These are phyloP conservation scores for Lotus japonicus DNA, from an alignment of 306 rosid genomes.

Conservation along the genomic window DNA sequence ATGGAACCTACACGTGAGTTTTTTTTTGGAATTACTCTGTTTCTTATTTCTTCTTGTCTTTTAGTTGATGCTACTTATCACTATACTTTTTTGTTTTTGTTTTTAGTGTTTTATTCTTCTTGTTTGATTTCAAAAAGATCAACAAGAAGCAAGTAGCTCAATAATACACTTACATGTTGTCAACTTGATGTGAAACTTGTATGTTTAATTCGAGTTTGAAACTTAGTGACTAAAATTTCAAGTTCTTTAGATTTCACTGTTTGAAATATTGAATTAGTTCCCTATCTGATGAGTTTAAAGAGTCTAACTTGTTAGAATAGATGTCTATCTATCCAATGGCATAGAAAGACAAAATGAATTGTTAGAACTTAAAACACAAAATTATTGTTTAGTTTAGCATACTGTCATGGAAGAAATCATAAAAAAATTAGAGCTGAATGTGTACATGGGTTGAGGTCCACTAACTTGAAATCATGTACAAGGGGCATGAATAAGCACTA, in stretches of 20 bases:
- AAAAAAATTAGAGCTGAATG: not conserved
- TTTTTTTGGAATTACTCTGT: not conserved
- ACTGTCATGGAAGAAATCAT: not conserved
- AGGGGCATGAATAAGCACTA: conserved; percentile 6
- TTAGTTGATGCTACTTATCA: not conserved
- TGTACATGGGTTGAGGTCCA: not conserved
- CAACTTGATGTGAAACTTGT: not conserved
- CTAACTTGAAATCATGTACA: conserved; percentile 6
- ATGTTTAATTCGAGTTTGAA: conserved; percentile 1
- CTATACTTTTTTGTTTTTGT: no score
- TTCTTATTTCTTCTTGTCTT: not conserved
- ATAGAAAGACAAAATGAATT: conserved; percentile 13
- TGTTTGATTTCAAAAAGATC: not conserved
- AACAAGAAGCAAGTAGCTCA: not conserved
- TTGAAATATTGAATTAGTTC: not conserved
- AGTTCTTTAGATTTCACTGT: not conserved
- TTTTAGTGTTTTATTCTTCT: no score
- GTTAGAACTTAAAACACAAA: not conserved
- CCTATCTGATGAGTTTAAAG: not conserved
- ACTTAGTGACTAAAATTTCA: not conserved
- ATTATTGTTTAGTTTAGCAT: not conserved
- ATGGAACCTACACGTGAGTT: conserved; percentile 77
- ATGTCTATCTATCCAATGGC: not conserved
- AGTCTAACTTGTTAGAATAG: not conserved
- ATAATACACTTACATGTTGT: not conserved